These are phyloP conservation scores for Jacaranda copaia DNA, from an alignment of 257 asterid species.

Conservation along the genomic window DNA sequence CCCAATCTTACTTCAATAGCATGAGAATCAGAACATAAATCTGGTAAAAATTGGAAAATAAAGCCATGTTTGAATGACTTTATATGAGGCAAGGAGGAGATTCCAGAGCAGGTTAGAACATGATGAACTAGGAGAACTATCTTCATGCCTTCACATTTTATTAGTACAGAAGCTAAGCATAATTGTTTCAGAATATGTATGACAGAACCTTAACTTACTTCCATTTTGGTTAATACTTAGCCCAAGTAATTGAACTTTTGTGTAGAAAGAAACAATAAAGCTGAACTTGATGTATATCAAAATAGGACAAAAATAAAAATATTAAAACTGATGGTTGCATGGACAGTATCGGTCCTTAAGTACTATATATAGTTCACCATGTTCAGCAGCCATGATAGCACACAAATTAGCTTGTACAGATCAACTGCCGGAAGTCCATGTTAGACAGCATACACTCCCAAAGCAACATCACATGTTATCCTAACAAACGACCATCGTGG, in stretches of 20 bases:
- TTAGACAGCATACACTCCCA: slow-evolving; percentile 19
- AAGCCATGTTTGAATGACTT: neutral
- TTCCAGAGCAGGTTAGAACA: too few species aligned
- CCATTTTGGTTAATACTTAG: too few species aligned
- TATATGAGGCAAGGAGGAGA: too few species aligned
- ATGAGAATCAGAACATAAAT: slow-evolving; percentile 25
- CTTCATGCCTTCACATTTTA: too few species aligned
- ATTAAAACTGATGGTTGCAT: slow-evolving; percentile 28
- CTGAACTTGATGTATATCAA: too few species aligned
- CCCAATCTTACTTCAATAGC: slow-evolving; percentile 17
- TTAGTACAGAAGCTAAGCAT: too few species aligned
- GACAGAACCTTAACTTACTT: too few species aligned
- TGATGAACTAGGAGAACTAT: too few species aligned
- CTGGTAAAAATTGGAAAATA: neutral
- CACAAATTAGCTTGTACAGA: slow-evolving; percentile 19
- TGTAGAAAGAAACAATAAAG: too few species aligned
- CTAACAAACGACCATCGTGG: slow-evolving; percentile 20
- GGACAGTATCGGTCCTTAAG: slow-evolving; percentile 3
- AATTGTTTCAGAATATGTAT: too few species aligned
- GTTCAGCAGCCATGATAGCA: too few species aligned
- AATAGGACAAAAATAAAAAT: slow-evolving; percentile 11
- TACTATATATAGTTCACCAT: neutral
- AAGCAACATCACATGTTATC: slow-evolving; percentile 16
- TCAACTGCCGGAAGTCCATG: slow-evolving; percentile 15
- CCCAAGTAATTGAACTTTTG: too few species aligned